A percentile compares a stretch with the other conserved stretches of the same genome.
Conservation (phyloP, 2,329 filamentous ascomycete genomes). For the Alternaria postmessia region DNA sequence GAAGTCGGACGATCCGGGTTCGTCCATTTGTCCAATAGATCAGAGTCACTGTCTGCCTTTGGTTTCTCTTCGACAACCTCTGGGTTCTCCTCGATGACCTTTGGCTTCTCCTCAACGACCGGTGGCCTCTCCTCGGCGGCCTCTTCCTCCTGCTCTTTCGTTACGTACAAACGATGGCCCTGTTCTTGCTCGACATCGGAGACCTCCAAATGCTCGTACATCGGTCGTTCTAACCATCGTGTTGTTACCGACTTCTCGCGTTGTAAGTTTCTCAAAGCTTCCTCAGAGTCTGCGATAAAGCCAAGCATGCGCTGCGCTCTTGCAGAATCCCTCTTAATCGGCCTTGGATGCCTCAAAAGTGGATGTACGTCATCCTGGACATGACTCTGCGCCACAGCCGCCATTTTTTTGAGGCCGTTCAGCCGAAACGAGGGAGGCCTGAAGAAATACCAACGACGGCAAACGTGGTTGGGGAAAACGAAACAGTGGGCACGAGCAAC, state of each 20-base stretch:
- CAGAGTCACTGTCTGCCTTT: constrained; percentile 16
- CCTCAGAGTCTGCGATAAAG: constrained; percentile 34
- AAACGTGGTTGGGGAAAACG: constrained; percentile 14
- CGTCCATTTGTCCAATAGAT: constrained; percentile 27
- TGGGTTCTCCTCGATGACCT: background rate
- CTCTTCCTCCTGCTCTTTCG: background rate
- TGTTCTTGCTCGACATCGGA: constrained; percentile 27
- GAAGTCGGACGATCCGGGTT: constrained; percentile 30
- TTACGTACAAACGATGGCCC: background rate
- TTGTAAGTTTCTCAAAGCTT: constrained; percentile 23
- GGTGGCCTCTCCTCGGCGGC: background rate
- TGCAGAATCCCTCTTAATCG: constrained; percentile 37
- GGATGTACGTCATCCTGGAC: constrained; percentile 33
- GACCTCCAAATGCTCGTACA: constrained; percentile 31
- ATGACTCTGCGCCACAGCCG: constrained; percentile 31
- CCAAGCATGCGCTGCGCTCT: constrained; percentile 39
- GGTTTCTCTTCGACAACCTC: background rate
- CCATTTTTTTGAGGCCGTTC: constrained; percentile 17
- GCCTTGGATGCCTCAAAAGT: constrained; percentile 34
- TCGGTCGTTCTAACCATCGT: constrained; percentile 39
- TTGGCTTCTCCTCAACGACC: constrained; percentile 1
- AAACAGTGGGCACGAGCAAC: constrained; percentile 22
- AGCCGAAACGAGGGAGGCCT: constrained; percentile 13
- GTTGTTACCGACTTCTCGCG: constrained; percentile 37
- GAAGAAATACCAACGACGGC: constrained; percentile 15